These are phyloP conservation scores for Bipolaris sorokiniana DNA, from an alignment of 2,329 filamentous ascomycete genomes.

Conservation along the genomic window DNA sequence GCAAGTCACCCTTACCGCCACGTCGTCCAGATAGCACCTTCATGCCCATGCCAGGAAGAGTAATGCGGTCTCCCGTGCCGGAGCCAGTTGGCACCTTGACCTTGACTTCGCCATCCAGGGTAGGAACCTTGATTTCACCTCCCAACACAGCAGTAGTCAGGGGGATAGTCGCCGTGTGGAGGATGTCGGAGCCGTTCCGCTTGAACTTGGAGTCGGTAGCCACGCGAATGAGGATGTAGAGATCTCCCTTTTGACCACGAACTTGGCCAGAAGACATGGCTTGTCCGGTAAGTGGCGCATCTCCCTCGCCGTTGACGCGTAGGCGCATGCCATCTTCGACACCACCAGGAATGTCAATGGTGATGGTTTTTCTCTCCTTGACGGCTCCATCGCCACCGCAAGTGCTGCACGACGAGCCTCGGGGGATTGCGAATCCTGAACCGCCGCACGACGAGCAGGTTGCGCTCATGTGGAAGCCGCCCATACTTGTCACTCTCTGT, in stretches of 20 bases:
- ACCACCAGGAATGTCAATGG: conserved; percentile 89
- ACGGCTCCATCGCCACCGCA: conserved; percentile 86
- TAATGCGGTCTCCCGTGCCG: conserved; percentile 89
- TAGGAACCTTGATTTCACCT: conserved; percentile 87
- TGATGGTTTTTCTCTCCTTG: conserved; percentile 81
- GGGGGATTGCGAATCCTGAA: conserved; percentile 75
- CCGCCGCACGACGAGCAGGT: conserved; percentile 85
- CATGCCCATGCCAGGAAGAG: conserved; percentile 91
- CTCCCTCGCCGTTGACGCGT: conserved; percentile 82
- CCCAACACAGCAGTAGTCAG: conserved; percentile 92
- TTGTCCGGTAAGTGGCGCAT: conserved; percentile 79
- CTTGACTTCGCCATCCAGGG: conserved; percentile 86
- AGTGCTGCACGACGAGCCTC: conserved; percentile 77
- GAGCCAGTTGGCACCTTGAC: conserved; percentile 92
- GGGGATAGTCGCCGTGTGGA: conserved; percentile 90
- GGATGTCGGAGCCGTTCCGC: conserved; percentile 83
- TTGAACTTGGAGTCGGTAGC: conserved; percentile 90
- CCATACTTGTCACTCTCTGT: conserved; percentile 85
- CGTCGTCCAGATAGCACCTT: conserved; percentile 70
- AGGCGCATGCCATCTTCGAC: conserved; percentile 97
- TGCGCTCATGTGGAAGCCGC: conserved; percentile 94
- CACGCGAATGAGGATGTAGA: conserved; percentile 90
- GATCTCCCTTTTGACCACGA: conserved; percentile 77
- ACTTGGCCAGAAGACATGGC: conserved; percentile 64
- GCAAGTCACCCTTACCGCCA: conserved; percentile 77